Conservation (phyloP, 2,329 filamentous ascomycete species). For the Chaetomium olivaceum region DNA sequence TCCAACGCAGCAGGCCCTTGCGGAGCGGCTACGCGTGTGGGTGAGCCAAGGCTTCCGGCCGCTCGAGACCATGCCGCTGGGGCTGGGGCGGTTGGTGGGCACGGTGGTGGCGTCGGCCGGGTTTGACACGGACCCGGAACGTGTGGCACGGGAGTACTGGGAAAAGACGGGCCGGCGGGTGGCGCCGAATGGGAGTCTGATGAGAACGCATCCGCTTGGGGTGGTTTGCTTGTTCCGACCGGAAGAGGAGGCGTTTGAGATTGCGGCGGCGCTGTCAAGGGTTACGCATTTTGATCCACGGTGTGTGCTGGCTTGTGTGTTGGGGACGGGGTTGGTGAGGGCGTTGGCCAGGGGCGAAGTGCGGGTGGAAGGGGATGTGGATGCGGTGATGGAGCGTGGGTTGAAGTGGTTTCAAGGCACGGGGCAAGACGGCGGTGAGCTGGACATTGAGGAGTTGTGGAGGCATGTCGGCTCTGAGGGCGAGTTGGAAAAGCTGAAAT, state of each 20-base stretch:
- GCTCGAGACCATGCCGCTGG: slow-evolving; percentile 49
- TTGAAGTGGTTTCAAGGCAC: slow-evolving; percentile 41
- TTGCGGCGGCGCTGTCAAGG: slow-evolving; percentile 45
- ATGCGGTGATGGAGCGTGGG: slow-evolving; percentile 44
- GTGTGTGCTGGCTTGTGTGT: slow-evolving; percentile 51
- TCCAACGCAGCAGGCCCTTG: slow-evolving; percentile 41
- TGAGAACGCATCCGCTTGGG: slow-evolving; percentile 54
- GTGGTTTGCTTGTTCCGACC: slow-evolving; percentile 46
- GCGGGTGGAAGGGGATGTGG: slow-evolving; percentile 41
- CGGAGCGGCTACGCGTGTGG: slow-evolving; percentile 49
- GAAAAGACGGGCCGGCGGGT: slow-evolving; percentile 40
- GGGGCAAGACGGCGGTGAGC: slow-evolving; percentile 32
- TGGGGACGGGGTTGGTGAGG: slow-evolving; percentile 49
- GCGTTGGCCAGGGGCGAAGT: slow-evolving; percentile 50
- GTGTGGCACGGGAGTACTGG: slow-evolving; percentile 46
- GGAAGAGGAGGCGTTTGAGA: slow-evolving; percentile 46
- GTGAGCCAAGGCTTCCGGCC: slow-evolving; percentile 48
- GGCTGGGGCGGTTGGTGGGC: slow-evolving; percentile 50
- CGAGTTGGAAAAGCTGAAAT: slow-evolving; percentile 42
- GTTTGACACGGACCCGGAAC: slow-evolving; percentile 45
- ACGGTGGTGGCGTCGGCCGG: slow-evolving; percentile 44
- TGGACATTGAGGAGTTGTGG: slow-evolving; percentile 46
- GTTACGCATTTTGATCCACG: slow-evolving; percentile 54
- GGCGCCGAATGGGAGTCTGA: slow-evolving; percentile 55
- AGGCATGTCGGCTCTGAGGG: slow-evolving; percentile 41